Percentiles rank a stretch among this genome's conserved stretches.
Evolutionary conservation across 176 grass and related monocot genomes (phyloP).

Genomic region (Oryza glaberrima): DNA sequence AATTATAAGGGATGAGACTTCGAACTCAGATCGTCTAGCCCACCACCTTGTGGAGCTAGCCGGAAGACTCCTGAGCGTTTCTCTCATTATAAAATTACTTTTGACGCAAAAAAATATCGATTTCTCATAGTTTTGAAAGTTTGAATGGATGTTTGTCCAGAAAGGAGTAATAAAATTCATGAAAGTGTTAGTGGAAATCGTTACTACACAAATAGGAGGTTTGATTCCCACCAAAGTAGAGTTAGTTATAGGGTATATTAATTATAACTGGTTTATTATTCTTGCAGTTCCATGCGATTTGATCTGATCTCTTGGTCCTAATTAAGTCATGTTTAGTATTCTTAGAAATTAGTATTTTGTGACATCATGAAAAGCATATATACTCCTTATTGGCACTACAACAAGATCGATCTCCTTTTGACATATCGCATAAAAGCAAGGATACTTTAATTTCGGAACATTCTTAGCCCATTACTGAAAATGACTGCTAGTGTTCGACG

Average conservation of each 20-base stretch:
- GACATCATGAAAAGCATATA: conserved; percentile 27
- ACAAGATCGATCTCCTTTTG: conserved; percentile 35
- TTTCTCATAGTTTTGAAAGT: neutral
- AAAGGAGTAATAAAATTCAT: neutral
- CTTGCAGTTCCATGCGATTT: neutral
- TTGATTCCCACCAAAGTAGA: neutral
- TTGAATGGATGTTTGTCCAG: neutral
- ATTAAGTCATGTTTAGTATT: neutral
- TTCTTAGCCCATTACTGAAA: conserved; percentile 38
- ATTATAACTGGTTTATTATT: neutral
- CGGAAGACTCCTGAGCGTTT: too few species aligned
- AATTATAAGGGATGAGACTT: too few species aligned
- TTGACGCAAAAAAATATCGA: neutral
- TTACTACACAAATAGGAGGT: neutral
- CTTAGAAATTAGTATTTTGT: neutral
- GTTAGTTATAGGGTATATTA: neutral
- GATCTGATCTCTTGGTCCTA: neutral
- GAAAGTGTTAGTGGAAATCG: neutral
- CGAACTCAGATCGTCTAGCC: too few species aligned
- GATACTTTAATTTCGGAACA: conserved; percentile 25
- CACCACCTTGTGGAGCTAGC: too few species aligned
- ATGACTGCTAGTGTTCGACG: conserved; percentile 8
- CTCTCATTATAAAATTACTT: too few species aligned
- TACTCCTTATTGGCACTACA: conserved; percentile 36
- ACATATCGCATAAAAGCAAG: conserved; percentile 45